These are phyloP conservation scores for Podila verticillata DNA, from an alignment of 192 early-diverging fungal species.

Conservation along the genomic window DNA sequence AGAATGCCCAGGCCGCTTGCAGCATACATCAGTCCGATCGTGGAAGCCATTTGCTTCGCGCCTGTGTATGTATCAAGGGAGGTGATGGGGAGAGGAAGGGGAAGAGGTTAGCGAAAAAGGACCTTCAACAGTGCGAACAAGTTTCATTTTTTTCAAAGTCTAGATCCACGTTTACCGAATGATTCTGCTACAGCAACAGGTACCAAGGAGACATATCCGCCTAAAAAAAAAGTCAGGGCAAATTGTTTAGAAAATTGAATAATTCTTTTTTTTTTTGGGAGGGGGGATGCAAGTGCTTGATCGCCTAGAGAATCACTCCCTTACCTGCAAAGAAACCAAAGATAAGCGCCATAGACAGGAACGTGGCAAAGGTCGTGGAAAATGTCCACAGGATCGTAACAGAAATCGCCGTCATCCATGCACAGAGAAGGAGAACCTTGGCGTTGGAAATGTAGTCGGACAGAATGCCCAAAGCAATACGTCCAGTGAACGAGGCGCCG, in stretches of 20 bases:
- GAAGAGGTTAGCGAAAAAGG: background rate
- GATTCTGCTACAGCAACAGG: constrained; percentile 46
- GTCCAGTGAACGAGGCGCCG: constrained; percentile 68
- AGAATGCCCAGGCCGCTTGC: constrained; percentile 53
- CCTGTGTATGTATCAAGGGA: background rate
- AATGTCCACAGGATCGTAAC: constrained; percentile 40
- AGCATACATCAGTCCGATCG: constrained; percentile 55
- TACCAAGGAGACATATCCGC: constrained; percentile 55
- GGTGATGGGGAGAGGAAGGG: background rate
- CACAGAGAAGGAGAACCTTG: constrained; percentile 18
- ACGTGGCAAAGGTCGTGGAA: constrained; percentile 13
- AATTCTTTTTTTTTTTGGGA: background rate
- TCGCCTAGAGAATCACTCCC: no score
- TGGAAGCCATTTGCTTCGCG: constrained; percentile 52
- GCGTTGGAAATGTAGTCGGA: constrained; percentile 59
- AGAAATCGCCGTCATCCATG: constrained; percentile 30
- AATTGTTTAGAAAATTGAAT: background rate
- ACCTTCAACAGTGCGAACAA: background rate
- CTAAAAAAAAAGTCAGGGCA: background rate
- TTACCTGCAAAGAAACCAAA: constrained; percentile 61
- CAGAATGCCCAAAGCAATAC: constrained; percentile 69
- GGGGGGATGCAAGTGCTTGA: no score
- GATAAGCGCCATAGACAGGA: constrained; percentile 46
- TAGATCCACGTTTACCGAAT: constrained; percentile 26
- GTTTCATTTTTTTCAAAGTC: background rate